These are phyloP conservation scores for Lactarius vividus DNA, from an alignment of 768 basidiomycete species.

Conservation along the genomic window DNA sequence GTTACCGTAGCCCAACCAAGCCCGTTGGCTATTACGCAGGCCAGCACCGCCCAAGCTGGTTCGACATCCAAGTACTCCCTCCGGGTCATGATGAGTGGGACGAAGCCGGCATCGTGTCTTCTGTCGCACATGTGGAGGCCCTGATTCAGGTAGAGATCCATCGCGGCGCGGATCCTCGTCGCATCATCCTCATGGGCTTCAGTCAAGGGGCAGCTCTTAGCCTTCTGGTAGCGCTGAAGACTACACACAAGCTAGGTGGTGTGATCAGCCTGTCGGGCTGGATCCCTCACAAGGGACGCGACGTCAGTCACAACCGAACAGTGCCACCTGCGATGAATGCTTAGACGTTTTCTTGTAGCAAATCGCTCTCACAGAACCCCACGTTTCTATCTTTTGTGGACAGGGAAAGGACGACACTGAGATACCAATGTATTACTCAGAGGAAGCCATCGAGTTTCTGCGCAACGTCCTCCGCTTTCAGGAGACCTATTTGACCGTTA, in stretches of 20 bases:
- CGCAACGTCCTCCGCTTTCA: constrained; percentile 32
- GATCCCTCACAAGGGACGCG: constrained; percentile 40
- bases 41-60: constrained; percentile 41
- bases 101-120: constrained; percentile 36
- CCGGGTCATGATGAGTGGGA: constrained; percentile 40
- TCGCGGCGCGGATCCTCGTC: constrained; percentile 36
- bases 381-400: constrained; percentile 43
- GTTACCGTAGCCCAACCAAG: constrained; percentile 31
- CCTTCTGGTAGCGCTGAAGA: constrained; percentile 41
- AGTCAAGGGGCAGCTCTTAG: constrained; percentile 44
- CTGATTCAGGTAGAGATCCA: constrained; percentile 41
- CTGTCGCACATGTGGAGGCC: constrained; percentile 38
- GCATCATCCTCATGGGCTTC: constrained; percentile 43
- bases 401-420: constrained; percentile 41
- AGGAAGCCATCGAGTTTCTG: constrained; percentile 38
- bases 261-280: constrained; percentile 46
- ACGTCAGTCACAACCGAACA: constrained; percentile 31
- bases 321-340: not conserved
- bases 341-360: constrained; percentile 28
- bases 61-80: constrained; percentile 40
- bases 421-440: constrained; percentile 38
- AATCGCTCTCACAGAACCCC: constrained; percentile 36
- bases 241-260: constrained; percentile 43
- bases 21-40: constrained; percentile 35
- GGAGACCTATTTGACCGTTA: constrained; percentile 28